A percentile compares a stretch with the other conserved stretches of the same genome.
These are phyloP conservation scores for Waitea zeae DNA, from an alignment of 1,284 basidiomycete genomes.

Conservation along the genomic window DNA sequence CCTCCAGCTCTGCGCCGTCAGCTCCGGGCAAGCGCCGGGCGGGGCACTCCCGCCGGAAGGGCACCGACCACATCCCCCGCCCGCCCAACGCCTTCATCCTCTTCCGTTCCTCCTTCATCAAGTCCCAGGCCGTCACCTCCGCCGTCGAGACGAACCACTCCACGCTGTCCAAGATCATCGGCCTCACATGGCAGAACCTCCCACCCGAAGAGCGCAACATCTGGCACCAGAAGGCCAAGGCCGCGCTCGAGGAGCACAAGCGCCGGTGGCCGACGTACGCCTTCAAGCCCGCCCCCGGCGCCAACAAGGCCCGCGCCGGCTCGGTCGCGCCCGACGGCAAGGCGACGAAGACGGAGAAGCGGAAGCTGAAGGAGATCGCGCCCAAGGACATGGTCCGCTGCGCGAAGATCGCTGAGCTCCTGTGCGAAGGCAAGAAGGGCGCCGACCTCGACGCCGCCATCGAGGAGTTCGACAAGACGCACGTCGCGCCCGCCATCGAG, in stretches of 20 bases:
- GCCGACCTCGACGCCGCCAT: conserved; percentile 51
- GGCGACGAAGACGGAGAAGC: conserved; percentile 25
- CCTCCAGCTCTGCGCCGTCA: too few relatives aligned
- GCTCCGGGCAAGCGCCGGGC: conserved; percentile 10
- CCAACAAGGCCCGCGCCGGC: conserved; percentile 12
- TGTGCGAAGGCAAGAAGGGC: conserved; percentile 60
- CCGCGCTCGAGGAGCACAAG: conserved; percentile 48
- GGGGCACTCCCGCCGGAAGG: conserved; percentile 44
- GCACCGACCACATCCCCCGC: conserved; percentile 64
- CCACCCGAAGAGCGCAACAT: conserved; percentile 49
- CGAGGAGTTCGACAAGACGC: conserved; percentile 51
- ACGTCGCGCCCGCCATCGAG: conserved; percentile 41
- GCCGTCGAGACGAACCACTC: conserved; percentile 69
- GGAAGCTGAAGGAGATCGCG: conserved; percentile 47
- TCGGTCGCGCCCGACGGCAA: conserved; percentile 8
- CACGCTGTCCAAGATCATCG: conserved; percentile 57
- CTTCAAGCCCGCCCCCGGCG: conserved; percentile 43
- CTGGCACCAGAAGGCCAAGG: conserved; percentile 52
- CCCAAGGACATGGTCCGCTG: conserved; percentile 55
- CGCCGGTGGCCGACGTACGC: conserved; percentile 53
- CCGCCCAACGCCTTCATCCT: conserved; percentile 84
- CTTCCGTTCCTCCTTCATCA: conserved; percentile 70
- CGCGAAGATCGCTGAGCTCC: conserved; percentile 60
- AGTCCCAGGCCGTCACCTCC: conserved; percentile 54
- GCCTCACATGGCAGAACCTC: conserved; percentile 57